Evolutionary conservation across 352 stramenopile genomes (phyloP).

Genomic region (Saprolegnia diclina): DNA sequence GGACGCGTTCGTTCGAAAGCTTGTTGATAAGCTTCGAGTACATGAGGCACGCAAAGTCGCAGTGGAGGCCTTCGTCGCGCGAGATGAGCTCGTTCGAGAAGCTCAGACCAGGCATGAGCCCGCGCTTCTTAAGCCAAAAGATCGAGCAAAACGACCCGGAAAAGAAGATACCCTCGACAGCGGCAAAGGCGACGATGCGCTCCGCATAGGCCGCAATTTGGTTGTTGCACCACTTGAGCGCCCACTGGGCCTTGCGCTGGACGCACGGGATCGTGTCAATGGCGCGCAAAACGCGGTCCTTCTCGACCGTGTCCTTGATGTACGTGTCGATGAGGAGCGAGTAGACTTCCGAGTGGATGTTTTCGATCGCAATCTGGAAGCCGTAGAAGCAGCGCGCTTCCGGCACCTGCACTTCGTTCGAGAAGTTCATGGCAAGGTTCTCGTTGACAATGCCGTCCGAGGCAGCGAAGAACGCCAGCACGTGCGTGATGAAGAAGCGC

Average conservation of each 20-base stretch:
- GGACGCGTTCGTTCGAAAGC: slow-evolving; percentile 87
- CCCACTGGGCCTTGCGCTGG: slow-evolving; percentile 96
- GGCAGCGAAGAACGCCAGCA: slow-evolving; percentile 98
- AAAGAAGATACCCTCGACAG: slow-evolving; percentile 99
- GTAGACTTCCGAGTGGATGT: slow-evolving; percentile 99
- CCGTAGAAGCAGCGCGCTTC: slow-evolving; percentile 99
- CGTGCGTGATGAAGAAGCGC: slow-evolving; percentile 96
- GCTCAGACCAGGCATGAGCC: slow-evolving; percentile 97
- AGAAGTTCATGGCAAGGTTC: slow-evolving; percentile 98
- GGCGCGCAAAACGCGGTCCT: slow-evolving; percentile 92
- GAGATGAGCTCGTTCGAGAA: slow-evolving; percentile 99
- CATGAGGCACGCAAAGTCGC: slow-evolving; percentile 98
- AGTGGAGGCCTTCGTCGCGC: slow-evolving; percentile 98
- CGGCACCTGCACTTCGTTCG: slow-evolving; percentile 94
- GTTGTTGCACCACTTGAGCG: slow-evolving; percentile 94
- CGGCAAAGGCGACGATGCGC: slow-evolving; percentile 95
- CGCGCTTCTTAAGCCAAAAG: slow-evolving; percentile 99
- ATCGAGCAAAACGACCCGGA: slow-evolving; percentile 98
- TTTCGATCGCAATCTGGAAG: slow-evolving; percentile 99
- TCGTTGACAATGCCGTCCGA: slow-evolving; percentile 99
- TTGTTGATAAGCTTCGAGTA: slow-evolving; percentile 98
- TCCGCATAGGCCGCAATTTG: slow-evolving; percentile 93
- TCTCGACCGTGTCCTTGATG: slow-evolving; percentile 94
- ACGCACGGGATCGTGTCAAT: slow-evolving; percentile 98
- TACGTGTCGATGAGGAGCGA: slow-evolving; percentile 99